Base-by-base conservation (phyloP, 768 basidiomycete species). In the Russula brevipes region DNA sequence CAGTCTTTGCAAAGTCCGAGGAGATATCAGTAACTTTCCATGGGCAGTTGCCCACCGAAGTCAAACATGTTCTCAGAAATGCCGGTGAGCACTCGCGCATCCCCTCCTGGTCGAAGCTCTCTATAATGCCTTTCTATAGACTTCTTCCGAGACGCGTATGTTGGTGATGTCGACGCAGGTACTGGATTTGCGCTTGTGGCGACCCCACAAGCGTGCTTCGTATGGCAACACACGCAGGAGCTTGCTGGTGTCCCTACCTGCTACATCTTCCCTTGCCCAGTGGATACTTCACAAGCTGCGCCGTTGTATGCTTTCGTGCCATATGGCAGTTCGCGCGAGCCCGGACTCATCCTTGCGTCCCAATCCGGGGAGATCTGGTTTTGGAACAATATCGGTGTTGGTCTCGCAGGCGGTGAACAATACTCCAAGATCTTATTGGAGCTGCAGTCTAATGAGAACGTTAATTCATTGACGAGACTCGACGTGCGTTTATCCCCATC, bases 341-440 rank as follows among this genome's bases (percentile, higher is more conserved):
- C 94, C 3, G 94, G 94, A 31, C 82, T 96, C 44, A 84, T 97
- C 47, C 81, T 95, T 56, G 76, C 91, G 54, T 88, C 88, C 8
- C 76, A 82, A 6, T 75, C 80, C 0, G 94, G 94, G 4, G 78
- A 85, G 66, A 76, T 92, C 59, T 84, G 90, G 42, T 90, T 91
- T 72, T 98, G 94, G 94, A 87, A 94, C 60, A 88, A 86, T 63
- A 87, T 95, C 47, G 86, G 86, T 4, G 89, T 87, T 62, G 90
- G 90, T 16, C 81, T 93, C 14, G 88, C 91, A 2, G 90, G 91
- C 12, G 90, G 89, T 9, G 82, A 88, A 42, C 84, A 84, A 64
- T 88, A 79, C 69, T 79, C 79, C 10, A 79, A 81, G 33, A 75
- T 79, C 4, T 68, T 78, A 10, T 67, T 89, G 54, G 76, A 79